Percentiles rank a stretch among this genome's conserved stretches.
Evolutionary conservation across 2,329 filamentous ascomycete species (phyloP).

Genomic region (Pseudogymnoascus sp.): DNA sequence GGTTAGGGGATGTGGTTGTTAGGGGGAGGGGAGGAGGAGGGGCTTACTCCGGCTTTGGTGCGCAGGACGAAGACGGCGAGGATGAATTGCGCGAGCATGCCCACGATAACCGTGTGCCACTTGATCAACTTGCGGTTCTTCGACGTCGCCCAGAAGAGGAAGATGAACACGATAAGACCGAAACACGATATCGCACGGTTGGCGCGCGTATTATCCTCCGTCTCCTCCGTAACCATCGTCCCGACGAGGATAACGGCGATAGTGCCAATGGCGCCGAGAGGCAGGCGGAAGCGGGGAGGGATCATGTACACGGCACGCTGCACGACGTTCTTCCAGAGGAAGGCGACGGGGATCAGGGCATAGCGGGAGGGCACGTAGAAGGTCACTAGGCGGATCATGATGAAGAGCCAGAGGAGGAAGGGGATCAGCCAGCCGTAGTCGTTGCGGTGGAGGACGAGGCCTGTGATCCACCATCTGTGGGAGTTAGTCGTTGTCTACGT

Average conservation of each 20-base stretch:
- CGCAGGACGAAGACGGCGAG: conserved; percentile 82
- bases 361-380: conserved; percentile 62
- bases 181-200: conserved; percentile 77
- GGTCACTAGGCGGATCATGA: conserved; percentile 65
- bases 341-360: conserved; percentile 57
- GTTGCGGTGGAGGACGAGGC: conserved; percentile 61
- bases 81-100: conserved; percentile 82
- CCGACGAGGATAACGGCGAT: conserved; percentile 69
- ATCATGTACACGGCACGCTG: conserved; percentile 51
- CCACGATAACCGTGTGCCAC: conserved; percentile 78
- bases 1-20: not conserved
- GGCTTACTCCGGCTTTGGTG: conserved; percentile 53
- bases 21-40: too few species aligned
- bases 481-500: not conserved
- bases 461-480: conserved; percentile 65
- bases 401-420: conserved; percentile 70
- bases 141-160: conserved; percentile 61
- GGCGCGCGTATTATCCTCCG: conserved; percentile 64
- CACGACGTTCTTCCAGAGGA: conserved; percentile 58
- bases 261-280: conserved; percentile 54
- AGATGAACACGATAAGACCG: conserved; percentile 65
- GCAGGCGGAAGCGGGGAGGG: conserved; percentile 56
- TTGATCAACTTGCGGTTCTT: conserved; percentile 53
- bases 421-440: conserved; percentile 76
- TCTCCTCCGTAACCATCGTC: conserved; percentile 64